Evolutionary conservation across 495 filamentous ascomycete genomes (phyloP).

Genomic region (Penicillium ucsense): DNA sequence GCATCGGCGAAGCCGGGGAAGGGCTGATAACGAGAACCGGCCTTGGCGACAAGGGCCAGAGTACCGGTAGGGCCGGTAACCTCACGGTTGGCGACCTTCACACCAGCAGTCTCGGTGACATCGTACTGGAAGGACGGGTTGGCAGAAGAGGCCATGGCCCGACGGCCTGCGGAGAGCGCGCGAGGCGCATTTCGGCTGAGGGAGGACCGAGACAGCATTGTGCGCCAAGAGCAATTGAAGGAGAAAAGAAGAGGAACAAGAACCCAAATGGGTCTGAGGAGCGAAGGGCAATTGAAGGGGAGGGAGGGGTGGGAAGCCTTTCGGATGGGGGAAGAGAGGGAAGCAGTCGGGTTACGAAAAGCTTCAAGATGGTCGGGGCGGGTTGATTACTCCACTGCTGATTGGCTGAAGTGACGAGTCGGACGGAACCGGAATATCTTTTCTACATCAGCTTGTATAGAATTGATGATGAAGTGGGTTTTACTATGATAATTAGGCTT

Average conservation of each 20-base stretch:
- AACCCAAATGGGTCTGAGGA: constrained; percentile 30
- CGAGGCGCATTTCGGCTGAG: constrained; percentile 68
- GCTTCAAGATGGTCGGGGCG: constrained; percentile 39
- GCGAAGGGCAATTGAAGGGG: constrained; percentile 31
- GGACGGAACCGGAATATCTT: constrained; percentile 39
- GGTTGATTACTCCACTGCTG: constrained; percentile 31
- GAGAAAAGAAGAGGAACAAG: constrained; percentile 14
- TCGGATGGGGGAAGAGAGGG: constrained; percentile 13
- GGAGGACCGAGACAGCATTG: constrained; percentile 79
- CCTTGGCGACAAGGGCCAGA: constrained; percentile 83
- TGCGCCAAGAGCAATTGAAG: constrained; percentile 33
- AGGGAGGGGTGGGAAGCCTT: constrained; percentile 18
- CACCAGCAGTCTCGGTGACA: constrained; percentile 68
- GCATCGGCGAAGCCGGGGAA: constrained; percentile 83
- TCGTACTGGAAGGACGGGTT: constrained; percentile 81
- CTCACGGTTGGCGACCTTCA: constrained; percentile 88
- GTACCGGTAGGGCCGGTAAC: constrained; percentile 78
- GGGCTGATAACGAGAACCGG: constrained; percentile 83
- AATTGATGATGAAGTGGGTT: not conserved
- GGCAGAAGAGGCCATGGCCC: constrained; percentile 72
- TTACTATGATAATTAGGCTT: not conserved
- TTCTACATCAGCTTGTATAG: constrained; percentile 8
- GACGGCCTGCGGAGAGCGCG: constrained; percentile 52
- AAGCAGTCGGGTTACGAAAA: constrained; percentile 36
- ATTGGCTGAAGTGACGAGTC: constrained; percentile 33